Evolutionary conservation across 2,329 filamentous ascomycete species (phyloP), one percentile per base, ranked within the genome.

Genomic region (Purpureocillium takamizusanense): DNA sequence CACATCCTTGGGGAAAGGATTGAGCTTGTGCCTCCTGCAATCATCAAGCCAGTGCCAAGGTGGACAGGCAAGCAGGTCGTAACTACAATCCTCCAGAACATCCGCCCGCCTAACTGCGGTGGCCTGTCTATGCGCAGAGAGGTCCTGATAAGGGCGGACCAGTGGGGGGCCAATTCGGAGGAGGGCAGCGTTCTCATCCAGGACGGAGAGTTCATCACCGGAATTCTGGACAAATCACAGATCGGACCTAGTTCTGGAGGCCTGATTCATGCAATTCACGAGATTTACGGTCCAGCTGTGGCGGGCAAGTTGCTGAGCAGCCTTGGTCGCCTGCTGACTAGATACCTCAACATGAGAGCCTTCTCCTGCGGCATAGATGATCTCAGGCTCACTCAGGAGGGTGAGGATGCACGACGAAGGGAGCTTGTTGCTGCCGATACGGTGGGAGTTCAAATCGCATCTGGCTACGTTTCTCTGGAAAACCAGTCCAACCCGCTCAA

Each of bases 341-440:
- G 89, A 52, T 83, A 89, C 47, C 72, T 97, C 43, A 86, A 92
- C 55, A 94, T 95, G 81, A 77, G 89, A 37, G 92, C 90, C 2
- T 97, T 97, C 59, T 92, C 86, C 47, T 98, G 92, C 60, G 94
- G 94, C 57, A 95, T 98, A 62, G 90, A 98, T 53, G 94, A 98
- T 69, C 70, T 98, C 42, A 78, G 84, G 41, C 76, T 98, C 37
- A 97, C 90, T 1, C 69, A 75, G 2, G 69, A 84, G 45, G 90
- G 92, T 38, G 88, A 98, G 55, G 66, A 67, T 39, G 69, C 72
- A 38, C 80, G 92, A 31, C 76, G 74, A 47, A 67, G 83, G 46
- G 78, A 81, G 45, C 67, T 98, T 11, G 65, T 72, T 45, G 74
- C 74, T 36, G 85, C 87, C 1, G 66, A 78, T 30, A 65, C 61